Conservation (phyloP, 192 early-diverging fungal species). For the Coemansia sp. region DNA sequence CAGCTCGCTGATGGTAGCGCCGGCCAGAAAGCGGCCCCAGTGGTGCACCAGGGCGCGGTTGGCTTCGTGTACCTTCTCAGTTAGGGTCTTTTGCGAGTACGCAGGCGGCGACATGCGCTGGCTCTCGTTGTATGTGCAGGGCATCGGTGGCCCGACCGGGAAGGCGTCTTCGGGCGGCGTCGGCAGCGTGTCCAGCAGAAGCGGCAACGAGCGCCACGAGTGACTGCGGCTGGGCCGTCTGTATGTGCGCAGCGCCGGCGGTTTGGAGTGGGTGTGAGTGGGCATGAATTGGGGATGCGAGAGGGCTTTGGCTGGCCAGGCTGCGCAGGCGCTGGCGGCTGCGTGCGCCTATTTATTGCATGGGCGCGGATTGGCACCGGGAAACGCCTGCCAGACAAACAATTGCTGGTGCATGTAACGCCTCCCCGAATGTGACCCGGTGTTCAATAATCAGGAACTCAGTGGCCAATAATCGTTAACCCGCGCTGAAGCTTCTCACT, state of each 20-base stretch:
- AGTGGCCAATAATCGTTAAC: background rate
- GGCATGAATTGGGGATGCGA: background rate
- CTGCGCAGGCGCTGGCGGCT: background rate
- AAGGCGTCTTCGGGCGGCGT: constrained; percentile 30
- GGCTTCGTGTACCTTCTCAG: constrained; percentile 43
- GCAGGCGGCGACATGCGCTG: constrained; percentile 17
- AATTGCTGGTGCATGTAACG: background rate
- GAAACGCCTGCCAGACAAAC: constrained; percentile 7
- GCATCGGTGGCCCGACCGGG: background rate
- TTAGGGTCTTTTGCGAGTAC: constrained; percentile 27
- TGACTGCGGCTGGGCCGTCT: constrained; percentile 12
- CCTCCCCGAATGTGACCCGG: constrained; percentile 11
- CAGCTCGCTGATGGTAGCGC: constrained; percentile 35
- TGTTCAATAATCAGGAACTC: constrained; percentile 7
- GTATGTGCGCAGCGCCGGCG: constrained; percentile 8
- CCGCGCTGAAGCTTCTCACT: constrained; percentile 1
- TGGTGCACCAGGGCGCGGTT: constrained; percentile 43
- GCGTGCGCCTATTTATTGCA: constrained; percentile 4
- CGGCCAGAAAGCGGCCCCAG: constrained; percentile 44
- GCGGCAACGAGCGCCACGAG: constrained; percentile 1
- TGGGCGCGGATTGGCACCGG: constrained; percentile 5
- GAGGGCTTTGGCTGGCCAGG: background rate
- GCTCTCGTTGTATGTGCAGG: constrained; percentile 14
- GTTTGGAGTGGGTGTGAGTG: background rate
- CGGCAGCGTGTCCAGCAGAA: constrained; percentile 15